Conservation (phyloP, 2,329 filamentous ascomycete genomes). For the Fusarium austroafricanum region DNA sequence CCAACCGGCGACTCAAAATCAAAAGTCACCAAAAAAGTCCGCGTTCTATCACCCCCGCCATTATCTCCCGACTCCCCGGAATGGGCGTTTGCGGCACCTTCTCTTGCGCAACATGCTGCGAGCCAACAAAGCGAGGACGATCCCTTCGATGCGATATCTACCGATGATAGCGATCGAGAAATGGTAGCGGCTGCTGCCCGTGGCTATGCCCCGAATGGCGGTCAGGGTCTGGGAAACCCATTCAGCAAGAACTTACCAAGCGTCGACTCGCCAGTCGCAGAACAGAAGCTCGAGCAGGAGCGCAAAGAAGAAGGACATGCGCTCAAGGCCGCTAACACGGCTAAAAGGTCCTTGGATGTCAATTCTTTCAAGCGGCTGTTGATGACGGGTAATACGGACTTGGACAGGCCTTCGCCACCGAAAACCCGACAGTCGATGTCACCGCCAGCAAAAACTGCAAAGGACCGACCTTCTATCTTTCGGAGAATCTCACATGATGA, state of each 20-base stretch:
- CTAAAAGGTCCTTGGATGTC: conserved; percentile 72
- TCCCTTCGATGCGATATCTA: conserved; percentile 49
- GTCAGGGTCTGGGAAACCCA: conserved; percentile 52
- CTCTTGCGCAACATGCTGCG: conserved; percentile 47
- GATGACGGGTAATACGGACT: conserved; percentile 73
- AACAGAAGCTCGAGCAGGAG: conserved; percentile 49
- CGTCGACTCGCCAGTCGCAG: conserved; percentile 55
- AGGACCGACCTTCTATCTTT: conserved; percentile 33
- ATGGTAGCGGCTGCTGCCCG: conserved; percentile 39
- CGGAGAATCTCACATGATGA: conserved; percentile 31
- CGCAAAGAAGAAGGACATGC: conserved; percentile 48
- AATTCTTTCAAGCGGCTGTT: conserved; percentile 81
- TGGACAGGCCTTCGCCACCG: conserved; percentile 15
- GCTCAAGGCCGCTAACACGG: conserved; percentile 49
- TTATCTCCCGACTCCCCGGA: conserved; percentile 65
- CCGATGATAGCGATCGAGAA: conserved; percentile 48
- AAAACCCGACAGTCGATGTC: conserved; percentile 23
- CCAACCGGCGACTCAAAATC: conserved; percentile 53
- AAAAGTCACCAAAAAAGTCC: conserved; percentile 74
- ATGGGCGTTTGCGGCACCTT: conserved; percentile 49
- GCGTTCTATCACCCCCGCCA: conserved; percentile 72
- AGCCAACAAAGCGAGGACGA: conserved; percentile 44
- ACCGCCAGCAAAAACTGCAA: conserved; percentile 9
- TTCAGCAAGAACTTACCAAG: conserved; percentile 68
- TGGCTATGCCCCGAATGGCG: conserved; percentile 39